phyloP scores from a whole-genome alignment of 2,329 filamentous ascomycete species.

The Seiridium unicorne region DNA sequence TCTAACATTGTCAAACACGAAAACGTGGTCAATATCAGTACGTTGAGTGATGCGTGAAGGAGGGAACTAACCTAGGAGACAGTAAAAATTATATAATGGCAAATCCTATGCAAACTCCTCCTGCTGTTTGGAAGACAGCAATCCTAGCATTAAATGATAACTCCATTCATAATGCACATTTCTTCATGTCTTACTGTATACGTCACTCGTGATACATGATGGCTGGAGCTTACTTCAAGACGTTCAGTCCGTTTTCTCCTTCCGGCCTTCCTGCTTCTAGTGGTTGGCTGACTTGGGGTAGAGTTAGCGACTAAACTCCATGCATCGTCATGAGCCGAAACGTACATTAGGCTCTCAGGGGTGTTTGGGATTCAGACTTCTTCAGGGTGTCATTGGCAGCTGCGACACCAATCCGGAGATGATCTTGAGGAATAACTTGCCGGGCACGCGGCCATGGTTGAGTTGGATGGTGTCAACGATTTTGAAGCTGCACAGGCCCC shows the following conservation, averaged over 20 bases:
- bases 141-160: no score
- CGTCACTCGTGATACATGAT: not conserved
- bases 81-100: no score
- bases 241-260: slow-evolving; percentile 1
- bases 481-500: no score
- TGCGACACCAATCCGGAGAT: not conserved
- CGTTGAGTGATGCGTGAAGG: no score
- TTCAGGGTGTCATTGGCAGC: not conserved
- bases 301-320: slow-evolving; percentile 14
- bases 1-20: no score
- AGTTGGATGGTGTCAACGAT: no score
- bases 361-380: slow-evolving; percentile 15
- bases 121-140: no score
- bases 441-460: not conserved
- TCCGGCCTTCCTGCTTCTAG: slow-evolving; percentile 17
- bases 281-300: slow-evolving; percentile 20
- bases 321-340: slow-evolving; percentile 22
- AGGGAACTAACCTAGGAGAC: no score
- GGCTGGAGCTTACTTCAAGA: not conserved
- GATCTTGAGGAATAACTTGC: not conserved
- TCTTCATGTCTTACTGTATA: not conserved
- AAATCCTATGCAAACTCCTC: no score
- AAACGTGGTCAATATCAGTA: no score
- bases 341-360: slow-evolving; percentile 19
- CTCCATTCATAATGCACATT: not conserved